Evolutionary conservation across 495 filamentous ascomycete genomes (phyloP).

Genomic region (Beverwykella pulmonaria): DNA sequence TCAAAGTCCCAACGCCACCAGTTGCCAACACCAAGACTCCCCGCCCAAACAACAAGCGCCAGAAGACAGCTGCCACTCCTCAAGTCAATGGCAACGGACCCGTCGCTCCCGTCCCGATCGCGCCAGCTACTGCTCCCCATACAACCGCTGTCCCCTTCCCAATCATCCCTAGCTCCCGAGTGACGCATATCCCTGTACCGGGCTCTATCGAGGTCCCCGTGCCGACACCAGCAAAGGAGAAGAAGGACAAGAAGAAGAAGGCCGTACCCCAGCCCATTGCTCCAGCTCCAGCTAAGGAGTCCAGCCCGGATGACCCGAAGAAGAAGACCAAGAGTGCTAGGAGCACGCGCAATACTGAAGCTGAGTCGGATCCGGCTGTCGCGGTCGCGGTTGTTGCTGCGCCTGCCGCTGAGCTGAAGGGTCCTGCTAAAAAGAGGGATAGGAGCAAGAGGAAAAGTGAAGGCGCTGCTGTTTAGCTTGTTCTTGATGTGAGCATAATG

Average conservation of each 20-base stretch:
- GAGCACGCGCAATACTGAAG: conserved; percentile 22
- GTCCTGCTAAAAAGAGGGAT: conserved; percentile 27
- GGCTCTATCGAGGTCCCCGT: conserved; percentile 3
- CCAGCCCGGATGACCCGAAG: conserved; percentile 17
- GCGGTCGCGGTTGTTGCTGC: neutral
- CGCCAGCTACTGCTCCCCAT: conserved; percentile 8
- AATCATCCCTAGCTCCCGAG: neutral
- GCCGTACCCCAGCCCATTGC: conserved; percentile 16
- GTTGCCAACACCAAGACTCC: conserved; percentile 35
- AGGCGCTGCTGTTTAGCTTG: conserved; percentile 10
- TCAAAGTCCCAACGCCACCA: conserved; percentile 31
- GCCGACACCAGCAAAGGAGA: conserved; percentile 20
- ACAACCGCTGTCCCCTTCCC: conserved; percentile 18
- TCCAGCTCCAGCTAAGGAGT: conserved; percentile 21
- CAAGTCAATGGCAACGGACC: conserved; percentile 8
- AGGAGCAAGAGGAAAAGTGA: conserved; percentile 35
- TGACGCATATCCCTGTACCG: conserved; percentile 3
- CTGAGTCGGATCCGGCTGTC: neutral
- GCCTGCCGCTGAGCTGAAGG: neutral
- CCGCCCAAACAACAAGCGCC: conserved; percentile 36
- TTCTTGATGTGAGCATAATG: neutral
- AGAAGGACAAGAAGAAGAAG: conserved; percentile 19
- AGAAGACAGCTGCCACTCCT: conserved; percentile 21
- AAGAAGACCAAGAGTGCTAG: conserved; percentile 31
- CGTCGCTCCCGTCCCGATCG: neutral